phyloP scores from a whole-genome alignment of 1,284 basidiomycete species.

The Wallemia mellicola region DNA sequence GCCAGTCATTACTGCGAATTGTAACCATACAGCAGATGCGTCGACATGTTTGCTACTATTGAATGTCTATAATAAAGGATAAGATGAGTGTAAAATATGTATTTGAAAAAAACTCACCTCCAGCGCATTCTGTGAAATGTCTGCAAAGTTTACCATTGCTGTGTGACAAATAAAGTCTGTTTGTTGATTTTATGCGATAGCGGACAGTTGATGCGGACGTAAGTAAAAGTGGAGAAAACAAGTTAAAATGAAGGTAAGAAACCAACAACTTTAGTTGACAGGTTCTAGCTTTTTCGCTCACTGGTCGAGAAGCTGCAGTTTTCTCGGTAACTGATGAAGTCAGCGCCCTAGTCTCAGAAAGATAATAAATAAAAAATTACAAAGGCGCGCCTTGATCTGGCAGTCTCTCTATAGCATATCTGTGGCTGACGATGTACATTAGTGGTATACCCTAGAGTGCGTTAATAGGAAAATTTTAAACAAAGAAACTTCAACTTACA shows the following conservation, averaged over 20 bases:
- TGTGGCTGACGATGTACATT: slow-evolving; percentile 74
- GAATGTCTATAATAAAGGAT: neutral
- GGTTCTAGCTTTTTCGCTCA: too few relatives aligned
- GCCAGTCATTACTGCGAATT: neutral
- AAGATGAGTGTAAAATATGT: neutral
- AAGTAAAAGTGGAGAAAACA: neutral
- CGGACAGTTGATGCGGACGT: neutral
- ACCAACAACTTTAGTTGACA: too few relatives aligned
- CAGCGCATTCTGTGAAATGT: neutral
- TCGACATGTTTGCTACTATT: neutral
- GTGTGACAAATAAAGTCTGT: too few relatives aligned
- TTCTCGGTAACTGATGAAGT: too few relatives aligned
- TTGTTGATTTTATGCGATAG: too few relatives aligned
- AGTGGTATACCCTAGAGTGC: slow-evolving; percentile 58
- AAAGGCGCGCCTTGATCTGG: slow-evolving; percentile 62
- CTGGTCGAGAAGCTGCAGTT: neutral
- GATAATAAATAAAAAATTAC: neutral
- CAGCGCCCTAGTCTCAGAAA: too few relatives aligned
- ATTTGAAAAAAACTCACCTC: neutral
- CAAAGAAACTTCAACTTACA: too few relatives aligned
- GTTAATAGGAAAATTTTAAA: neutral
- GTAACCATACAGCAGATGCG: neutral
- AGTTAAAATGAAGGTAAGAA: neutral
- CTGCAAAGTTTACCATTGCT: neutral
- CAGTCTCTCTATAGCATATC: slow-evolving; percentile 72